Conservation (phyloP, 2,329 filamentous ascomycete species). For the Colletotrichum sp. region DNA sequence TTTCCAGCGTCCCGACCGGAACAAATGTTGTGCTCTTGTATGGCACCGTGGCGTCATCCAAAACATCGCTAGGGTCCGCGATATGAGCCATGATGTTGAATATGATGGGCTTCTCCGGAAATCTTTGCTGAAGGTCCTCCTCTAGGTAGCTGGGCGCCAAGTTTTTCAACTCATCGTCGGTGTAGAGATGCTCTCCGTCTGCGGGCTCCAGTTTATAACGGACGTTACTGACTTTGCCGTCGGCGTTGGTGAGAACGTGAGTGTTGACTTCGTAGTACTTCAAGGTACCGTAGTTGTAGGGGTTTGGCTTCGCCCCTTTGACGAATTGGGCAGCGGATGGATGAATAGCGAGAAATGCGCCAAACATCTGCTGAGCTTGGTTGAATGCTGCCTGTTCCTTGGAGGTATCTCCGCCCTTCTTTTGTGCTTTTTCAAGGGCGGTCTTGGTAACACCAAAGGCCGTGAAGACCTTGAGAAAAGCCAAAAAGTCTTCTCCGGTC, state of each 20-base stretch:
- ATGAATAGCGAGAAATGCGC: neutral
- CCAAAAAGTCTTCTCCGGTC: neutral
- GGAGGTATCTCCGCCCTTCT: neutral
- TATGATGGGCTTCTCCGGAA: neutral
- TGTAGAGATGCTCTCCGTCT: neutral
- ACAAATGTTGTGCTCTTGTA: conserved; percentile 20
- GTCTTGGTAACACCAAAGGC: neutral
- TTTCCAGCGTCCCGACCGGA: conserved; percentile 1
- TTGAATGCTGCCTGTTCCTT: neutral
- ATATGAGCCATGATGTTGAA: neutral
- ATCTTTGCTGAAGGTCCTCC: neutral
- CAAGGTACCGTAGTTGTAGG: neutral
- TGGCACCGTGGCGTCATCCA: conserved; percentile 18
- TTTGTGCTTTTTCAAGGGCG: neutral
- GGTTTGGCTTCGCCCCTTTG: neutral
- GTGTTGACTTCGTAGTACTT: neutral
- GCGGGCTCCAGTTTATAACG: neutral
- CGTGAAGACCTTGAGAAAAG: neutral
- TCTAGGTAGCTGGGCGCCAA: neutral
- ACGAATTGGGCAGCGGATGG: neutral
- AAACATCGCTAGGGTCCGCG: neutral
- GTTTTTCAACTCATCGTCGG: neutral
- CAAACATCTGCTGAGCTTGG: neutral
- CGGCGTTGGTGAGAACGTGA: neutral
- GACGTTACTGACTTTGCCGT: neutral